phyloP scores from a whole-genome alignment of 495 filamentous ascomycete species.

The Clohesyomyces aquaticus region DNA sequence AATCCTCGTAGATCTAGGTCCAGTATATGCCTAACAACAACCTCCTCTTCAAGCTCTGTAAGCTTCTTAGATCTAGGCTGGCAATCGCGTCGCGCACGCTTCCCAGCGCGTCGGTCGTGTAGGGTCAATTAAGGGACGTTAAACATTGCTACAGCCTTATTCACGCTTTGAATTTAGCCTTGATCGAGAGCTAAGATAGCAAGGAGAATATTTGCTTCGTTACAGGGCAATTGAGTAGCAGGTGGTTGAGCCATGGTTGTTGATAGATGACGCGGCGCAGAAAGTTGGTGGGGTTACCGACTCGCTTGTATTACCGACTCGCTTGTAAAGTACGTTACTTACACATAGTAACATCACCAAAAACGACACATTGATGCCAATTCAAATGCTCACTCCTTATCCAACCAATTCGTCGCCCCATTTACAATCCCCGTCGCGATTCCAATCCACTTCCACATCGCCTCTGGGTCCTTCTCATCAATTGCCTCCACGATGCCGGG shows the following conservation, averaged over 20 bases:
- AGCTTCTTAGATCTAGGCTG: not conserved
- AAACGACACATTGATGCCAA: no score
- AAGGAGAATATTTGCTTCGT: not conserved
- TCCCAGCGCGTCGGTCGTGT: not conserved
- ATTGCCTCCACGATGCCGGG: constrained; percentile 66
- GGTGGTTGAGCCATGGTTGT: not conserved
- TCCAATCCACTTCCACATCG: constrained; percentile 43
- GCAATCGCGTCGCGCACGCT: not conserved
- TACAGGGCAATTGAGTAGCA: not conserved
- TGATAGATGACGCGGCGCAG: not conserved
- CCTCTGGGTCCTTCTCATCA: constrained; percentile 54
- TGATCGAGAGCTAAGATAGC: not conserved
- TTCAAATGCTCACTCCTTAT: no score
- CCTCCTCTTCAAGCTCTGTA: not conserved
- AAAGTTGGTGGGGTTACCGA: not conserved
- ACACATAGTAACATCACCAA: no score
- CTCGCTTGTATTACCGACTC: not conserved
- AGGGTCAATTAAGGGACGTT: not conserved
- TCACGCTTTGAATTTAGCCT: not conserved
- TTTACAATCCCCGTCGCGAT: constrained; percentile 44
- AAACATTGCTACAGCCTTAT: not conserved
- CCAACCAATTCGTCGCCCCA: constrained; percentile 32
- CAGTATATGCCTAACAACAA: not conserved
- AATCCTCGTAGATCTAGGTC: not conserved
- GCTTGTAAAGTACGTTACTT: not conserved